These are phyloP conservation scores for Pneumocystis oryctolagi DNA, from an alignment of 1,139 yeast species.

Conservation along the genomic window DNA sequence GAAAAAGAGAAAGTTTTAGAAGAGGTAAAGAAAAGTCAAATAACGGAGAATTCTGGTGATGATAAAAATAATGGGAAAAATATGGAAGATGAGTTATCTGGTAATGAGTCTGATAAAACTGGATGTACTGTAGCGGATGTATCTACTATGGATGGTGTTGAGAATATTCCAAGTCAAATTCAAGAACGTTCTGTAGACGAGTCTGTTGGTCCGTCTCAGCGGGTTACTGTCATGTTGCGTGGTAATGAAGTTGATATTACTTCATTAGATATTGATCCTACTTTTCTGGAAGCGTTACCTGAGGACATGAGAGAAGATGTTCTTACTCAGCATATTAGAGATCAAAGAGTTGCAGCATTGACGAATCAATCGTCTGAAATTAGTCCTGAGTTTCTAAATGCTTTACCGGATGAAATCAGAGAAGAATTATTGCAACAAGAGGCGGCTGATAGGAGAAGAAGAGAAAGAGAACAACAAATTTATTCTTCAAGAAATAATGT, in stretches of 20 bases:
- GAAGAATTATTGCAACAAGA: constrained; percentile 64
- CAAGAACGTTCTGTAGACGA: constrained; percentile 3
- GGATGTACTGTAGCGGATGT: constrained; percentile 11
- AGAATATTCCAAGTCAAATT: constrained; percentile 5
- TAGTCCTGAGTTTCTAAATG: constrained; percentile 69
- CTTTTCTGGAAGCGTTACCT: constrained; percentile 77
- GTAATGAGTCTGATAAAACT: constrained; percentile 7
- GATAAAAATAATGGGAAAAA: constrained; percentile 21
- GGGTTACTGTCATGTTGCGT: constrained; percentile 60
- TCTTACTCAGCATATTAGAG: constrained; percentile 70
- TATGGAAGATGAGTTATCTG: constrained; percentile 12
- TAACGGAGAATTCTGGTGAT: constrained; percentile 24
- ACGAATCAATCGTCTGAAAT: constrained; percentile 37
- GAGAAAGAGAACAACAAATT: constrained; percentile 4
- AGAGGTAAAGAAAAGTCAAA: constrained; percentile 16
- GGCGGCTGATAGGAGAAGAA: constrained; percentile 22
- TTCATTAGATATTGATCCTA: constrained; percentile 85
- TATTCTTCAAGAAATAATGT: constrained; percentile 5
- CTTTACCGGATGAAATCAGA: constrained; percentile 61
- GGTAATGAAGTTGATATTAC: constrained; percentile 72
- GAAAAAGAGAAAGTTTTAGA: constrained; percentile 21
- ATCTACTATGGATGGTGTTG: constrained; percentile 15
- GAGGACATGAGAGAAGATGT: constrained; percentile 91
- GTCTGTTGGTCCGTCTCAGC: constrained; percentile 21
- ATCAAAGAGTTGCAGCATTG: constrained; percentile 35